Conservation (phyloP, 176 grass and related monocot genomes). For the Microstegium vimineum region DNA sequence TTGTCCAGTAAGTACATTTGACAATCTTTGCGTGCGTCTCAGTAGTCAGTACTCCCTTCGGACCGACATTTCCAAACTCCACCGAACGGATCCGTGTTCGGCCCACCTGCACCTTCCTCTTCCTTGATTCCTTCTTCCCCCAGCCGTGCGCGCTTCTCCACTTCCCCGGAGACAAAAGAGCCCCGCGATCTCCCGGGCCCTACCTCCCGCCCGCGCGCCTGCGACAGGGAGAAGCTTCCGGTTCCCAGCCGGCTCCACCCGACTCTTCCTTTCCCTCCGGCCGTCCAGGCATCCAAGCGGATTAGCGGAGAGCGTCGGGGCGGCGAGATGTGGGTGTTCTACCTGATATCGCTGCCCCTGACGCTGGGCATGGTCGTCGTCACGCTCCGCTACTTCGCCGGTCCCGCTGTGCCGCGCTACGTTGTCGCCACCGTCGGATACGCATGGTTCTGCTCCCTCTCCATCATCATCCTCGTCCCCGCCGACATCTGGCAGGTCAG, state of each 20-base stretch:
- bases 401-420: constrained; percentile 83
- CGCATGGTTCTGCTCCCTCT: constrained; percentile 99
- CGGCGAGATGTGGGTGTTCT: constrained; percentile 94
- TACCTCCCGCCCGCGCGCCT: constrained; percentile 15
- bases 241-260: constrained; percentile 14
- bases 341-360: constrained; percentile 95
- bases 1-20: not conserved
- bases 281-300: constrained; percentile 6
- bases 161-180: constrained; percentile 33
- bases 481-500: too few species aligned
- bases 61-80: constrained; percentile 10
- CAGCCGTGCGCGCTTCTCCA: constrained; percentile 8
- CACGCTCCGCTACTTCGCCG: constrained; percentile 97
- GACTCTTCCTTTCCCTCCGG: not conserved
- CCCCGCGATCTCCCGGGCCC: constrained; percentile 32
- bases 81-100: constrained; percentile 22
- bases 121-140: not conserved
- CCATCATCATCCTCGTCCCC: constrained; percentile 92
- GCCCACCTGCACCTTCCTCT: constrained; percentile 32
- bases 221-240: constrained; percentile 30
- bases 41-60: constrained; percentile 22
- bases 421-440: constrained; percentile 91
- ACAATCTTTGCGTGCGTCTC: constrained; percentile 37
- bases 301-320: not conserved
- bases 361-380: constrained; percentile 93